phyloP scores from a whole-genome alignment of 352 stramenopile species.

The Pseudoperonospora humuli region DNA sequence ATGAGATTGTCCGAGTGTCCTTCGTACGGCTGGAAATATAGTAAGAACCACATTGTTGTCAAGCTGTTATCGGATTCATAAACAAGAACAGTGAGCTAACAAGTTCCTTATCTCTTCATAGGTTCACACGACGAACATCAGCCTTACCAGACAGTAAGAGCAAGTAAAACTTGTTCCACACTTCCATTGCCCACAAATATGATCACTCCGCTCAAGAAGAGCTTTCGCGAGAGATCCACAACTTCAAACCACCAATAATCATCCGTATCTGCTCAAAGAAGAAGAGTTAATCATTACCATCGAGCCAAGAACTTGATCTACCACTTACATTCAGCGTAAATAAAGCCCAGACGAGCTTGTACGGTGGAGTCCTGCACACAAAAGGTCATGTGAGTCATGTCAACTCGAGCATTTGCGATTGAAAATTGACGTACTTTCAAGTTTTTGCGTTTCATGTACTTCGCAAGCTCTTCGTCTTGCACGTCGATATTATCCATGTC shows the following conservation, averaged over 20 bases:
- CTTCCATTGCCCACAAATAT: constrained; percentile 66
- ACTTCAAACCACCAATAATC: constrained; percentile 81
- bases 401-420: too few species aligned
- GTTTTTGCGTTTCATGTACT: constrained; percentile 75
- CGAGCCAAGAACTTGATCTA: background rate
- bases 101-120: background rate
- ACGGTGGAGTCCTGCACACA: constrained; percentile 51
- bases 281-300: background rate
- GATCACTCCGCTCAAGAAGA: constrained; percentile 67
- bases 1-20: constrained; percentile 67
- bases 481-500: constrained; percentile 51
- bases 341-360: constrained; percentile 58
- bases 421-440: constrained; percentile 27
- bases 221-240: constrained; percentile 65
- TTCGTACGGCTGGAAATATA: constrained; percentile 72
- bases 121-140: background rate
- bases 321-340: constrained; percentile 65
- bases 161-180: constrained; percentile 59
- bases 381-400: background rate
- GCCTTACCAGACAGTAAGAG: constrained; percentile 51
- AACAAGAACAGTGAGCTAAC: background rate
- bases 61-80: constrained; percentile 24
- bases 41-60: constrained; percentile 67
- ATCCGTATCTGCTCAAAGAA: constrained; percentile 33
- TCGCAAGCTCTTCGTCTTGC: constrained; percentile 56